Evolutionary conservation across 2,329 filamentous ascomycete genomes (phyloP).

Genomic region (Sporothrix curviconia): DNA sequence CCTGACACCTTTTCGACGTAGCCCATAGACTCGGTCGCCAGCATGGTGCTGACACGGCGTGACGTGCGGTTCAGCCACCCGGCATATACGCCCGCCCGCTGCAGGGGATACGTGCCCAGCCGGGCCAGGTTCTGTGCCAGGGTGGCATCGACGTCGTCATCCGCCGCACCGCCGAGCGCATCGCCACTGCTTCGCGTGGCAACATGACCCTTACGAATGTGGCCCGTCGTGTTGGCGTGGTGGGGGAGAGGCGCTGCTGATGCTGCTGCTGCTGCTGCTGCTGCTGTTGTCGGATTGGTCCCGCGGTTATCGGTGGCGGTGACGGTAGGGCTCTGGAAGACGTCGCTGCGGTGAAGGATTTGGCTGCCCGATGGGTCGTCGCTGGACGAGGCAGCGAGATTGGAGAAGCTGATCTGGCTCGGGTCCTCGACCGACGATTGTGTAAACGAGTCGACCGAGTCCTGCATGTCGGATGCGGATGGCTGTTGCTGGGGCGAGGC

Average conservation of each 20-base stretch:
- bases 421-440: constrained; percentile 64
- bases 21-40: constrained; percentile 88
- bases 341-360: constrained; percentile 78
- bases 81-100: constrained; percentile 75
- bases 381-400: constrained; percentile 58
- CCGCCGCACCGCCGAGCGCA: constrained; percentile 18
- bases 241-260: constrained; percentile 9
- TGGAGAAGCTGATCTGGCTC: constrained; percentile 54
- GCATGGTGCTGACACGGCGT: constrained; percentile 70
- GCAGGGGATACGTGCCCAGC: constrained; percentile 69
- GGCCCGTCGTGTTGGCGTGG: constrained; percentile 36
- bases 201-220: constrained; percentile 21
- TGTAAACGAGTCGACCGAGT: constrained; percentile 67
- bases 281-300: neutral
- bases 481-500: neutral
- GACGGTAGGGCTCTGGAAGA: constrained; percentile 76
- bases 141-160: constrained; percentile 33
- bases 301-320: no score
- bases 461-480: constrained; percentile 44
- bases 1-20: constrained; percentile 96
- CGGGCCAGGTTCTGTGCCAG: constrained; percentile 43
- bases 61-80: constrained; percentile 75
- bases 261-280: neutral
- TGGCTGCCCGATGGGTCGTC: constrained; percentile 86
- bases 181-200: no score